Evolutionary conservation across 2,329 filamentous ascomycete genomes (phyloP).

Genomic region (Penicillium sp.): DNA sequence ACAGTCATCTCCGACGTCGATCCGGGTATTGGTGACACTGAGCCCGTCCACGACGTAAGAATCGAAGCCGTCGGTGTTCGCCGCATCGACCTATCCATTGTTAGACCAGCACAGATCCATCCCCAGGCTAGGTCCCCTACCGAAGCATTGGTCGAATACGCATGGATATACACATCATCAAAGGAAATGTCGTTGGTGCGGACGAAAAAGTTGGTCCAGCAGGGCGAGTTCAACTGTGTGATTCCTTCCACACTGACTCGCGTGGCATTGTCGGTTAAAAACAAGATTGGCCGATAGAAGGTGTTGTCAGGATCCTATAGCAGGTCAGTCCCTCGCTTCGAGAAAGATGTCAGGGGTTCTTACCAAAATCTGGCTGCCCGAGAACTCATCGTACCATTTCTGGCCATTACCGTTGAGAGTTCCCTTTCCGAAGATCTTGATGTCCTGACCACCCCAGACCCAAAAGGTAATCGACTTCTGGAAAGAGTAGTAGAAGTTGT

Average conservation of each 20-base stretch:
- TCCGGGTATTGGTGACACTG: conserved; percentile 52
- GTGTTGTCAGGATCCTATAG: conserved; percentile 52
- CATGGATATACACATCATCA: conserved; percentile 56
- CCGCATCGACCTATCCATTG: conserved; percentile 44
- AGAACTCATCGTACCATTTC: conserved; percentile 53
- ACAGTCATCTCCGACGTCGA: conserved; percentile 62
- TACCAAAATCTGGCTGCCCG: conserved; percentile 41
- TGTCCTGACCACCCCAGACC: conserved; percentile 63
- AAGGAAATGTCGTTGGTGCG: conserved; percentile 58
- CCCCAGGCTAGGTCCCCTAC: conserved; percentile 10
- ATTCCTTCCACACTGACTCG: conserved; percentile 60
- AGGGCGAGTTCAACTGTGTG: conserved; percentile 61
- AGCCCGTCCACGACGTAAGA: conserved; percentile 59
- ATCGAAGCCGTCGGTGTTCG: conserved; percentile 66
- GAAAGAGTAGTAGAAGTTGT: conserved; percentile 54
- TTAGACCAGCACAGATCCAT: not conserved
- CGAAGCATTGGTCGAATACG: conserved; percentile 51
- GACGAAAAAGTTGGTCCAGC: conserved; percentile 65
- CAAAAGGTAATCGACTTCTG: conserved; percentile 62
- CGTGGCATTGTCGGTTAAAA: conserved; percentile 63
- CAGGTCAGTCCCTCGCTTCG: not conserved
- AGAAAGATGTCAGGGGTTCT: not conserved
- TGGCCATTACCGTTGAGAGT: conserved; percentile 59
- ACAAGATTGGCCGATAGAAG: conserved; percentile 61
- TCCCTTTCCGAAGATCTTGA: conserved; percentile 61